Percentiles rank a stretch among this genome's conserved stretches.
phyloP scores from a whole-genome alignment of 441 rosid species.

The Macaranga tanarius region DNA sequence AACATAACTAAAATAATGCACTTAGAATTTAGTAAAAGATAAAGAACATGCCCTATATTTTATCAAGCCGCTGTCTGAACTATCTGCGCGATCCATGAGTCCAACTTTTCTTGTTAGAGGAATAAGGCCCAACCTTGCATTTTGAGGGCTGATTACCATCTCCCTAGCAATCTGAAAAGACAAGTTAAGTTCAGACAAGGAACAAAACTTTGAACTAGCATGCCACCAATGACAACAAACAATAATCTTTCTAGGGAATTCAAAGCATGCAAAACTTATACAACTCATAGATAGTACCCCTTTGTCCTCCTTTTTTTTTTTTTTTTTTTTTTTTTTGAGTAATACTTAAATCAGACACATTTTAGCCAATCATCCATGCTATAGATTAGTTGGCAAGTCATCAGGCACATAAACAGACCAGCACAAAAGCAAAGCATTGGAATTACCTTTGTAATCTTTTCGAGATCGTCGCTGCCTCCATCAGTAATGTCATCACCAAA shows the following conservation, averaged over 20 bases:
- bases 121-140: conserved; percentile 75
- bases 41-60: conserved; percentile 64
- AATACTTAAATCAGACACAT: background rate
- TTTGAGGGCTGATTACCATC: conserved; percentile 97
- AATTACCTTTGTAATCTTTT: conserved; percentile 84
- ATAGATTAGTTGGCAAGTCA: background rate
- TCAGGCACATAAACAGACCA: conserved; percentile 2
- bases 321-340: background rate
- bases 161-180: conserved; percentile 85
- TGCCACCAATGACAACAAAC: background rate
- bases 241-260: conserved; percentile 6
- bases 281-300: too few species aligned
- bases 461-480: conserved; percentile 92
- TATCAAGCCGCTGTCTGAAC: conserved; percentile 67
- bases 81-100: conserved; percentile 68
- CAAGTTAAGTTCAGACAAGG: background rate
- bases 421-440: background rate
- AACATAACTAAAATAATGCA: background rate
- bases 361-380: background rate
- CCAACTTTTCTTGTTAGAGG: conserved; percentile 73
- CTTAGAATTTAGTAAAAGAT: conserved; percentile 12
- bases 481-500: conserved; percentile 89
- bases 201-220: conserved; percentile 11
- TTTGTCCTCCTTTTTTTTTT: background rate
- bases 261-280: background rate